phyloP scores from a whole-genome alignment of 2,329 filamentous ascomycete species.

The Plenodomus lindquistii region DNA sequence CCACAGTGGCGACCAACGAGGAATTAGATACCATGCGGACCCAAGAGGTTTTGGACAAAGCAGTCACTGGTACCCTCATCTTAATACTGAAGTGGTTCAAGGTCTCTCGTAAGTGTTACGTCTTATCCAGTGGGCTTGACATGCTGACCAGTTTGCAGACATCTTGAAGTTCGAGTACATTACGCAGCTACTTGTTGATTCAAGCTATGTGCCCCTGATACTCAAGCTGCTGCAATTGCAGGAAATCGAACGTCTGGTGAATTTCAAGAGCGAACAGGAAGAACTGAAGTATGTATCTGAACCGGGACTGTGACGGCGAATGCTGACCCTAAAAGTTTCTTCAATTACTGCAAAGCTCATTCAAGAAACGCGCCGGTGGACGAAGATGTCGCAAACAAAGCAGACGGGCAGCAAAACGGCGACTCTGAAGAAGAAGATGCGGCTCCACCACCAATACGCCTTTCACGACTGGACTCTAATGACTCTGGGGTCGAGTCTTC shows the following conservation, averaged over 20 bases:
- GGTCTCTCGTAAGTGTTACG: slow-evolving; percentile 72
- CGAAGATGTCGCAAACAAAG: slow-evolving; percentile 20
- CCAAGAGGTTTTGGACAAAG: slow-evolving; percentile 87
- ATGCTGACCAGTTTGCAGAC: slow-evolving; percentile 56
- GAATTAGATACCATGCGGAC: slow-evolving; percentile 81
- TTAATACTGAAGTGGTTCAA: slow-evolving; percentile 97
- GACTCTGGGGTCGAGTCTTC: slow-evolving; percentile 31
- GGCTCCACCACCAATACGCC: slow-evolving; percentile 77
- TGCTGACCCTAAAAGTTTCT: slow-evolving; percentile 67
- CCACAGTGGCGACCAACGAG: slow-evolving; percentile 54
- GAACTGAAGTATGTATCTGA: slow-evolving; percentile 69
- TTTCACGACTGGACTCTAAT: slow-evolving; percentile 49
- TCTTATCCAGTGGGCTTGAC: neutral
- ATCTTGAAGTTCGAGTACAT: slow-evolving; percentile 95
- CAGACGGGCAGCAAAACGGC: slow-evolving; percentile 23
- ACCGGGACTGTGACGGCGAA: no score
- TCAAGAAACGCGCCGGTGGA: slow-evolving; percentile 60
- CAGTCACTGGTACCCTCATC: slow-evolving; percentile 84
- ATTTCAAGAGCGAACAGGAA: slow-evolving; percentile 79
- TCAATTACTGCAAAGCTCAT: slow-evolving; percentile 80
- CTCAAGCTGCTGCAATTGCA: slow-evolving; percentile 93
- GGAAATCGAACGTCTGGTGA: slow-evolving; percentile 87
- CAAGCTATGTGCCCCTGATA: slow-evolving; percentile 90
- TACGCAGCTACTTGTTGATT: slow-evolving; percentile 89
- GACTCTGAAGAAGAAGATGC: slow-evolving; percentile 65